Evolutionary conservation across 2,329 filamentous ascomycete genomes (phyloP).

Genomic region (Cladosporium sp.): DNA sequence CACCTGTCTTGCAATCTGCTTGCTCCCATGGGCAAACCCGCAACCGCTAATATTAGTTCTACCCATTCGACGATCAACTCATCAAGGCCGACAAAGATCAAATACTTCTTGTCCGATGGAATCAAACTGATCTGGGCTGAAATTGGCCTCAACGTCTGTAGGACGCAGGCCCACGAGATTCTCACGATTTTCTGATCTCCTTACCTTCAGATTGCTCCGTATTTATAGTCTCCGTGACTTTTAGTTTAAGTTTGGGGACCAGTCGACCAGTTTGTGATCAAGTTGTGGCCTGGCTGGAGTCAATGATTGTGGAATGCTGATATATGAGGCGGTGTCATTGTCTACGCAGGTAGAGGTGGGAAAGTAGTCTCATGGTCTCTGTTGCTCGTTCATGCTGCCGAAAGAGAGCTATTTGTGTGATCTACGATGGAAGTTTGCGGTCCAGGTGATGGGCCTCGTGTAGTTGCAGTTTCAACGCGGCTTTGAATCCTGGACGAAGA

Average conservation of each 20-base stretch:
- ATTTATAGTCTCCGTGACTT: neutral
- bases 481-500: neutral
- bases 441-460: neutral
- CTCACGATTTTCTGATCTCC: neutral
- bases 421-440: neutral
- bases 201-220: neutral
- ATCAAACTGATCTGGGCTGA: neutral
- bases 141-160: neutral
- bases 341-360: neutral
- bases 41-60: neutral
- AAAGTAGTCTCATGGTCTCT: neutral
- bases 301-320: too few species aligned
- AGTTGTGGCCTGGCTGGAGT: neutral
- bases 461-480: neutral
- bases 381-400: neutral
- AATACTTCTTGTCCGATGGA: neutral
- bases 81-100: neutral
- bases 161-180: neutral
- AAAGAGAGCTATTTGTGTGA: neutral
- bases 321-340: too few species aligned
- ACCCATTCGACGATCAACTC: neutral
- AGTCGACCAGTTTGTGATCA: neutral
- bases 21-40: neutral
- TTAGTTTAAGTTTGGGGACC: neutral
- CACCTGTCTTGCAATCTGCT: neutral